Evolutionary conservation across 2,329 filamentous ascomycete genomes (phyloP), one percentile per base, ranked within the genome.

Genomic region (Gnomoniopsis smithogilvyi): DNA sequence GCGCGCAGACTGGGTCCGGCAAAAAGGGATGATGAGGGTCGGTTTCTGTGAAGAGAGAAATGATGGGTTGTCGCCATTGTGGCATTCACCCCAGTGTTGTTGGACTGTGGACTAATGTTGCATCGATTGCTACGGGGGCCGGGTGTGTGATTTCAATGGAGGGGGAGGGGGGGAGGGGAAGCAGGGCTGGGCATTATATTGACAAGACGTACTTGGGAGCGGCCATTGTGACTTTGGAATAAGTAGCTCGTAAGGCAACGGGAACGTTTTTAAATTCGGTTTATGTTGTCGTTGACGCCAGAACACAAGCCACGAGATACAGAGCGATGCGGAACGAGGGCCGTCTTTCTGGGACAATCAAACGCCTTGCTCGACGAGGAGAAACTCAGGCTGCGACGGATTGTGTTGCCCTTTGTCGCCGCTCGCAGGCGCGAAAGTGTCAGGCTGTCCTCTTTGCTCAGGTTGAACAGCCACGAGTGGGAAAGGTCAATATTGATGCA

Each of bases 131-230:
- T 14, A 43, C 38, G 38, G 38, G 15, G 38, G 17, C 17, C n/a
- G n/a, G n/a, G n/a, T n/a, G n/a, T 21, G 21, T 45, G 51, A n/a
- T 24, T n/a, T 15, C 19, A 19, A 56, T 21, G 54, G 15, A 36
- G 11, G 45, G 45, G 19, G n/a, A 33, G 3, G 2, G 22, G 17
- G 30, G 30, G 30, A 46, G 30, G 10, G 3, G 41, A 12, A 19
- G 17, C 11, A 30, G 24, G 24, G 19, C 7, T 33, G 15, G 17
- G 8, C 1, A 24, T 22, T 8, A 36, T 36, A n/a, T n/a, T n/a
- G n/a, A n/a, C 30, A 15, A 33, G 33, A 56, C 54, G 34, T 56
- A 56, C 54, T 56, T 56, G 33, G 54, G 54, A 43, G 54, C 54
- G 15, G 54, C 46, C 54, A 56, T 56, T 24, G 46, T 56, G 54